These are phyloP conservation scores for Gastrolobium bilobum DNA, from an alignment of 306 rosid genomes.

Conservation along the genomic window DNA sequence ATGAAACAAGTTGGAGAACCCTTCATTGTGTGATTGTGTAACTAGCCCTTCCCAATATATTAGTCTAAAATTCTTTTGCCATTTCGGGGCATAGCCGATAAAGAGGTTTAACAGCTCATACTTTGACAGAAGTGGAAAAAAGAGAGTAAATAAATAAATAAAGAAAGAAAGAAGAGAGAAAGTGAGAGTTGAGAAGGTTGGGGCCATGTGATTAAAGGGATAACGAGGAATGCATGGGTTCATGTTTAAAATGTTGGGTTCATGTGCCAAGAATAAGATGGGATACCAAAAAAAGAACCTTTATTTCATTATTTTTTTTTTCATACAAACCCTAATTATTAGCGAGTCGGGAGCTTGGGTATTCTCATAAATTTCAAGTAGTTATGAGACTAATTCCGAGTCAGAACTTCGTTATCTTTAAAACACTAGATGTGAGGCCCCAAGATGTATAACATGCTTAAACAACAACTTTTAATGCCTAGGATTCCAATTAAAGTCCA, in stretches of 20 bases:
- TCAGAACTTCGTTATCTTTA: too few relatives aligned
- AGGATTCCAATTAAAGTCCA: slow-evolving; percentile 48
- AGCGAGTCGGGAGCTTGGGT: too few relatives aligned
- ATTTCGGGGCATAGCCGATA: slow-evolving; percentile 21
- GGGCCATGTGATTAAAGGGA: slow-evolving; percentile 45
- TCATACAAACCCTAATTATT: too few relatives aligned
- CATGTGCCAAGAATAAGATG: slow-evolving; percentile 31
- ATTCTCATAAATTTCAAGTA: too few relatives aligned
- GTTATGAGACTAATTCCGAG: too few relatives aligned
- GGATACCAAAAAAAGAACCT: background rate
- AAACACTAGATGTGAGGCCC: slow-evolving; percentile 29
- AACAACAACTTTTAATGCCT: slow-evolving; percentile 34
- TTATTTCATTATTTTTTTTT: background rate
- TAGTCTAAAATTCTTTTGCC: background rate
- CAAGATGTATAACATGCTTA: slow-evolving; percentile 29
- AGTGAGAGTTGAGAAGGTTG: slow-evolving; percentile 19
- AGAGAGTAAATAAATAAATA: background rate
- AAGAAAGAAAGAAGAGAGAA: background rate
- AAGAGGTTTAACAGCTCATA: slow-evolving; percentile 3
- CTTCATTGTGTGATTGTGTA: background rate
- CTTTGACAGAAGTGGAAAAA: background rate
- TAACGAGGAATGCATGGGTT: slow-evolving; percentile 13
- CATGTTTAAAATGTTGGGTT: slow-evolving; percentile 33
- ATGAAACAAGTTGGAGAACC: slow-evolving; percentile 12
- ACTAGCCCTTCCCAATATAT: background rate